Evolutionary conservation across 2,329 filamentous ascomycete genomes (phyloP).

Genomic region (Chalara sp.): DNA sequence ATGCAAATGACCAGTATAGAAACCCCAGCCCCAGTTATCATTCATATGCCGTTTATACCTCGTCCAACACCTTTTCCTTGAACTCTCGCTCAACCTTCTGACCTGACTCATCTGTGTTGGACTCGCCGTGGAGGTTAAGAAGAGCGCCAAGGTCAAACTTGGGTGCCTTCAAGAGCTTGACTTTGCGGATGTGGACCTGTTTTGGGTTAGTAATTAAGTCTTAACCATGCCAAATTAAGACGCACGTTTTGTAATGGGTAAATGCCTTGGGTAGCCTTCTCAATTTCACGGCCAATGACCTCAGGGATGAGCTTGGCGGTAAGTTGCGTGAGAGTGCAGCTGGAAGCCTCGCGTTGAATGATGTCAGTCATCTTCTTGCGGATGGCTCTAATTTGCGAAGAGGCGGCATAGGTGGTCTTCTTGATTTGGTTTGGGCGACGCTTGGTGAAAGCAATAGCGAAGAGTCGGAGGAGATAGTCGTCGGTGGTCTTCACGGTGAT

Average conservation of each 20-base stretch:
- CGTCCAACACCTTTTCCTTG: constrained; percentile 94
- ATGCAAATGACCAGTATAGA: constrained; percentile 29
- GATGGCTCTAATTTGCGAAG: constrained; percentile 95
- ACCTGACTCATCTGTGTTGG: constrained; percentile 88
- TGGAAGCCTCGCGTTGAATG: constrained; percentile 90
- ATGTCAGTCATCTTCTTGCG: constrained; percentile 99
- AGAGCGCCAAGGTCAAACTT: constrained; percentile 99
- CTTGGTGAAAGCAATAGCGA: constrained; percentile 99
- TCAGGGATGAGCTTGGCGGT: constrained; percentile 98
- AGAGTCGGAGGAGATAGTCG: constrained; percentile 98
- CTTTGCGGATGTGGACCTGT: constrained; percentile 99
- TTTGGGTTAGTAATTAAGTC: constrained; percentile 27
- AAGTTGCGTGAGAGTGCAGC: constrained; percentile 91
- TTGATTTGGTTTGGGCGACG: constrained; percentile 98
- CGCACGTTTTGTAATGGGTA: constrained; percentile 98
- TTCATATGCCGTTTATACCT: constrained; percentile 60
- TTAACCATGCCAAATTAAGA: constrained; percentile 22
- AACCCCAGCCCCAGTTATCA: constrained; percentile 16
- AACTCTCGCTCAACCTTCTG: constrained; percentile 99
- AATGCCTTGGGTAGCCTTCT: constrained; percentile 99
- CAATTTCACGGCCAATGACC: constrained; percentile 98
- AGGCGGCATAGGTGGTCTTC: constrained; percentile 98
- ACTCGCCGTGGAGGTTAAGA: constrained; percentile 96
- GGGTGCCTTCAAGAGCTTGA: constrained; percentile 96
- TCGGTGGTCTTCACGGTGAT: constrained; percentile 99